phyloP scores from a whole-genome alignment of 371 early-diverging fungal species.

The Basidiobolus heterosporus region DNA sequence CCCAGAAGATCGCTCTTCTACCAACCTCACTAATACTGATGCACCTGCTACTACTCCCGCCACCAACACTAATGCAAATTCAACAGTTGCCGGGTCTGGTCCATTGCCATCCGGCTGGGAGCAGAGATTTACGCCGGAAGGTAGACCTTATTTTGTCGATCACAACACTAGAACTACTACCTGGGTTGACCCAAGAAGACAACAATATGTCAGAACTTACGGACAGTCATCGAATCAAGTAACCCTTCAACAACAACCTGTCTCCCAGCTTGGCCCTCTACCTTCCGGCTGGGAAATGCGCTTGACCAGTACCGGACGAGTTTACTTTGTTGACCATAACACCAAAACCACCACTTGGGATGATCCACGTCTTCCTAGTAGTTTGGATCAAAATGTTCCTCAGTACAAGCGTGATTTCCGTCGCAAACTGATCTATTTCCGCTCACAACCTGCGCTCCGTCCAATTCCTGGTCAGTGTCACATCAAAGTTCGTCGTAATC shows the following conservation, averaged over 20 bases:
- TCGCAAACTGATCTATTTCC: constrained; percentile 85
- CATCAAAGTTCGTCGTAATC: constrained; percentile 69
- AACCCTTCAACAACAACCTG: constrained; percentile 48
- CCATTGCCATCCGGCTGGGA: constrained; percentile 93
- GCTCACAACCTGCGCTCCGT: constrained; percentile 79
- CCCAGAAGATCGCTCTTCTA: constrained; percentile 34
- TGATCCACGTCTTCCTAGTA: constrained; percentile 87
- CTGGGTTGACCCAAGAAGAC: constrained; percentile 81
- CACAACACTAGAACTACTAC: constrained; percentile 93
- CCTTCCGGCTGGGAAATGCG: constrained; percentile 97
- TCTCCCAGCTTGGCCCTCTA: constrained; percentile 64
- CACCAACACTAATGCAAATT: constrained; percentile 11
- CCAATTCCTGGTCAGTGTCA: constrained; percentile 86
- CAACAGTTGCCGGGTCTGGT: constrained; percentile 54
- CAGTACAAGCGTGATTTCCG: constrained; percentile 97
- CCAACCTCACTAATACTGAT: constrained; percentile 9
- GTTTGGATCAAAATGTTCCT: constrained; percentile 83
- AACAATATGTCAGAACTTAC: constrained; percentile 31
- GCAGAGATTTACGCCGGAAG: constrained; percentile 73
- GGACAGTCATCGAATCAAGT: constrained; percentile 37
- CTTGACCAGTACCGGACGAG: constrained; percentile 76
- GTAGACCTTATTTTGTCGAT: constrained; percentile 89
- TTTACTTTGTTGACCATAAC: constrained; percentile 88
- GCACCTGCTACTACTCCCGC: constrained; percentile 8
- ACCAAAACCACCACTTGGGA: constrained; percentile 92